Base-by-base conservation (phyloP, 768 basidiomycete species). In the Amanita jacksonii region DNA sequence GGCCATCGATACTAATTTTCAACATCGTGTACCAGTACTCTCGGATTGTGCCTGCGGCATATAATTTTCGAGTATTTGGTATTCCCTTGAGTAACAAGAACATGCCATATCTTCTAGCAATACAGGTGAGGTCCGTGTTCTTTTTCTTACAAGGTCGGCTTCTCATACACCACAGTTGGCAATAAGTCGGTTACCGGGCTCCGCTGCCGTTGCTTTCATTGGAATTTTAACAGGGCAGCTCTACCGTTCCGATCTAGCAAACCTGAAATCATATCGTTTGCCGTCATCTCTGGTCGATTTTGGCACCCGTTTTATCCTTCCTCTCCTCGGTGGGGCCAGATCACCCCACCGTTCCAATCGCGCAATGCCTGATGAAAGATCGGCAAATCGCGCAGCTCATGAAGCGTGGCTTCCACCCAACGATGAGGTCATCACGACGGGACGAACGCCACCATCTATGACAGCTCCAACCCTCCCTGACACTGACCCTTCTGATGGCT, bases 21-120 rank as follows among this genome's bases (percentile, higher is more conserved):
- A 81, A 74, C 58, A 73, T 88, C 28, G 55, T 93, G 22, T 93
- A 90, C 59, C 89, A 93, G 56, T 85, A 86, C 60, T 76, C 76
- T 41, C 66, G 87, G 33, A 73, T 87, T 32, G 78, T 91, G 1
- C 91, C 91, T 1, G 62, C 79, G 0, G 69, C 76, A 1, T 94
- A 93, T 62, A 70, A 69, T 35, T 88, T 85, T 60, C 72, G 77
- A 22, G 70, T 93, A 20, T 85, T 89, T 52, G 84, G 83, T 2
- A 49, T 90, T 15, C 62, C 77, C 8, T 62, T 89, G 43, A 83
- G 71, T 51, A 89, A 85, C 71, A 92, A 93, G 59, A 70, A 75
- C 32, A 76, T 83, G 54, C 65, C 68, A 8, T 90, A 90, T 57
- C 54, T 84, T 16, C 62, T 92, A 4, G 85, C 81, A 5, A 59